Conservation (phyloP, 352 stramenopile genomes). For the Globisporangium recalcitrans region DNA sequence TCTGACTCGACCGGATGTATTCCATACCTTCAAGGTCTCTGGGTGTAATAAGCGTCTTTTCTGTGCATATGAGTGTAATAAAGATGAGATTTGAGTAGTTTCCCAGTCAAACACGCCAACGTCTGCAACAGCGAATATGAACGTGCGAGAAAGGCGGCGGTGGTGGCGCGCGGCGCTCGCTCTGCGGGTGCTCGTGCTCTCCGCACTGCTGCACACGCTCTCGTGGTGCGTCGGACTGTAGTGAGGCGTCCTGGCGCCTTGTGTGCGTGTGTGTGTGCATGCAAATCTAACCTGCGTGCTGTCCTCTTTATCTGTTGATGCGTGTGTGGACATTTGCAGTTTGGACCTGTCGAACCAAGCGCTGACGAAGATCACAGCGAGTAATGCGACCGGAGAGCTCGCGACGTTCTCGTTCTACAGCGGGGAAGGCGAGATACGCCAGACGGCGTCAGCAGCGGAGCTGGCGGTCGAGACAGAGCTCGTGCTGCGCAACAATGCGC, state of each 20-base stretch:
- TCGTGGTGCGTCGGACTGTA: not conserved
- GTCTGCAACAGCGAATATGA: slow-evolving; percentile 4
- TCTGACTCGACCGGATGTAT: slow-evolving; percentile 2
- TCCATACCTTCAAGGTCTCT: slow-evolving; percentile 6
- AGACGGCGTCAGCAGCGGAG: slow-evolving; percentile 17
- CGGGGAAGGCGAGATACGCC: slow-evolving; percentile 8
- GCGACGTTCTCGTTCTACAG: slow-evolving; percentile 31
- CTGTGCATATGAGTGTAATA: too few relatives aligned
- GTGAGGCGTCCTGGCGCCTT: too few relatives aligned
- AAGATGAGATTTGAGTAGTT: not conserved
- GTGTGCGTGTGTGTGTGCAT: not conserved
- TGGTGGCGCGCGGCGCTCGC: not conserved
- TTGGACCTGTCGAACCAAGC: slow-evolving; percentile 31
- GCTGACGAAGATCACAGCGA: slow-evolving; percentile 32
- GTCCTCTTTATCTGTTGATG: not conserved
- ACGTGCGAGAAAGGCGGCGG: not conserved
- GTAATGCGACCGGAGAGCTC: not conserved
- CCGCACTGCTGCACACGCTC: slow-evolving; percentile 1
- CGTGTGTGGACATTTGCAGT: slow-evolving; percentile 15
- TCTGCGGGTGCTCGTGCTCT: slow-evolving; percentile 5
- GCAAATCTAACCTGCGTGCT: not conserved
- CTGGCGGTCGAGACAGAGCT: slow-evolving; percentile 29
- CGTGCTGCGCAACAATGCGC: slow-evolving; percentile 46
- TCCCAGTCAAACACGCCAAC: not conserved
- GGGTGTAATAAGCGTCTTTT: too few relatives aligned